Percentiles rank a stretch among this genome's conserved stretches.
Evolutionary conservation across 805 yeast genomes (phyloP).

Genomic region (Ogataea allantospora): DNA sequence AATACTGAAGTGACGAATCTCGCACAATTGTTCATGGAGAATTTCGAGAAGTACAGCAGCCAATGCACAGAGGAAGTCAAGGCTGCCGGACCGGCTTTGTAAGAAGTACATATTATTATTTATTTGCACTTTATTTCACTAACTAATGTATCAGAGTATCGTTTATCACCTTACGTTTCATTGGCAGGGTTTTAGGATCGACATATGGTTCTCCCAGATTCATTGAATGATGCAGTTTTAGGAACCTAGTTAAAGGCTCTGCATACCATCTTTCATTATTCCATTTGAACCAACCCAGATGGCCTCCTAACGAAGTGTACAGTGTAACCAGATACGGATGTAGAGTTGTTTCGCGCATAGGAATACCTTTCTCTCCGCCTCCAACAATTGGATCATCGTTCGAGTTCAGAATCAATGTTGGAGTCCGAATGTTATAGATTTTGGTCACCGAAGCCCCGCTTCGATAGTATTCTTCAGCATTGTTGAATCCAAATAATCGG

Average conservation of each 20-base stretch:
- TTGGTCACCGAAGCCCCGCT: constrained; percentile 57
- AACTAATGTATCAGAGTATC: constrained; percentile 15
- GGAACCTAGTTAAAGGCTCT: constrained; percentile 45
- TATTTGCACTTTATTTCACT: constrained; percentile 10
- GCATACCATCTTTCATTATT: constrained; percentile 67
- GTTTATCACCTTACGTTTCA: constrained; percentile 11
- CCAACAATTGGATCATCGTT: constrained; percentile 76
- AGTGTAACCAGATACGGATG: constrained; percentile 63
- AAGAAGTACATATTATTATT: constrained; percentile 15
- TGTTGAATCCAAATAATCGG: constrained; percentile 60
- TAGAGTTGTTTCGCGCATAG: constrained; percentile 44
- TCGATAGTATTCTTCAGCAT: constrained; percentile 64
- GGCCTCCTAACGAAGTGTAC: constrained; percentile 73
- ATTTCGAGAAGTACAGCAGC: constrained; percentile 80
- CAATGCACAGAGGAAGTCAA: constrained; percentile 83
- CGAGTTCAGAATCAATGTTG: constrained; percentile 61
- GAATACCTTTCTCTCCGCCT: constrained; percentile 40
- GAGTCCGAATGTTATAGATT: constrained; percentile 53
- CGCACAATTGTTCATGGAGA: constrained; percentile 77
- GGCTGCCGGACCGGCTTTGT: constrained; percentile 84
- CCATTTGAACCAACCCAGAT: constrained; percentile 71
- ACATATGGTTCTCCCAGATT: constrained; percentile 9
- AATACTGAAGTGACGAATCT: constrained; percentile 56
- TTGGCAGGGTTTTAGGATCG: constrained; percentile 15
- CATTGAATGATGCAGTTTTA: constrained; percentile 21